These are phyloP conservation scores for Chlorophyllum brunneum DNA, from an alignment of 768 basidiomycete genomes.

Conservation along the genomic window DNA sequence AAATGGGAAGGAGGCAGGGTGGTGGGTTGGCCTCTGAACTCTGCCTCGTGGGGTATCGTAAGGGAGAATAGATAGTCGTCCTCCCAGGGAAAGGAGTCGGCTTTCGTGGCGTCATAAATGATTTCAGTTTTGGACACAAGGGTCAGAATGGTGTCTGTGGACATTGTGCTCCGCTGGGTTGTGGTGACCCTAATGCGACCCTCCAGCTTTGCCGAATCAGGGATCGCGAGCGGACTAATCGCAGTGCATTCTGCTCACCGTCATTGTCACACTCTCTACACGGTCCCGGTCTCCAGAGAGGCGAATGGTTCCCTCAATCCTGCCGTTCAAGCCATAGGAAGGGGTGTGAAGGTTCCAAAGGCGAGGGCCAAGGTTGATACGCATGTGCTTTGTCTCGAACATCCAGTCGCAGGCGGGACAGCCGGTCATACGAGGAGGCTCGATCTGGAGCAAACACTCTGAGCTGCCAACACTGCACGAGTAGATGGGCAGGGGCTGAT, in stretches of 20 bases:
- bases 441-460: slow-evolving; percentile 33
- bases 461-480: slow-evolving; percentile 23
- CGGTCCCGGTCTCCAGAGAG: slow-evolving; percentile 32
- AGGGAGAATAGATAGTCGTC: slow-evolving; percentile 33
- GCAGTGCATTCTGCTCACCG: slow-evolving; percentile 24
- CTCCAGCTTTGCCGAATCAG: slow-evolving; percentile 27
- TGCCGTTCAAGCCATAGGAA: slow-evolving; percentile 37
- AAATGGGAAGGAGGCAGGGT: slow-evolving; percentile 36
- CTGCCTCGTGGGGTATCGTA: slow-evolving; percentile 32
- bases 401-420: slow-evolving; percentile 30
- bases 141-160: slow-evolving; percentile 21
- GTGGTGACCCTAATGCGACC: slow-evolving; percentile 30
- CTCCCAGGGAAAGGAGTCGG: slow-evolving; percentile 20
- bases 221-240: neutral
- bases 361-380: slow-evolving; percentile 36
- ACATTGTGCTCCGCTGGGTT: slow-evolving; percentile 24
- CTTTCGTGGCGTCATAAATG: slow-evolving; percentile 22
- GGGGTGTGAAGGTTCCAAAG: slow-evolving; percentile 34
- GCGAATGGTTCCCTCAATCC: slow-evolving; percentile 34
- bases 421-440: slow-evolving; percentile 20
- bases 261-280: slow-evolving; percentile 32
- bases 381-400: slow-evolving; percentile 35
- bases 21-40: slow-evolving; percentile 19
- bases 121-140: slow-evolving; percentile 25
- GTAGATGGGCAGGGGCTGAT: slow-evolving; percentile 22